These are phyloP conservation scores for Melanomma pulvis-pyrius DNA, from an alignment of 495 filamentous ascomycete genomes.

Conservation along the genomic window DNA sequence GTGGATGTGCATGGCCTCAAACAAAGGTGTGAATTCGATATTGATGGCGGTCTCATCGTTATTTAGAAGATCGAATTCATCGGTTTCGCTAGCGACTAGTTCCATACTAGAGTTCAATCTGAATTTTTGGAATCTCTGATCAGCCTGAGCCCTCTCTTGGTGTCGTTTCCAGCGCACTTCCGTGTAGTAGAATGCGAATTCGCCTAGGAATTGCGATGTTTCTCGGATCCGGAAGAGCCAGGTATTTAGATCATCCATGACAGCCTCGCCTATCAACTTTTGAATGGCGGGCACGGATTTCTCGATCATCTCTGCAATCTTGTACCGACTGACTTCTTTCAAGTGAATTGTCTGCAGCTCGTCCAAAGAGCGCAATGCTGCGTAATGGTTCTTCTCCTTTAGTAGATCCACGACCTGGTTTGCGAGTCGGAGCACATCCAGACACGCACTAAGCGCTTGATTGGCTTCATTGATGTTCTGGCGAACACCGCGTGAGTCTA, in stretches of 20 bases:
- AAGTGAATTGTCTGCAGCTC: constrained; percentile 96
- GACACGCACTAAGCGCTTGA: constrained; percentile 81
- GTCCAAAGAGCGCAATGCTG: constrained; percentile 87
- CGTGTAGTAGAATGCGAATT: constrained; percentile 96
- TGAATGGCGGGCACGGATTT: constrained; percentile 91
- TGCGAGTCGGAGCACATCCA: constrained; percentile 88
- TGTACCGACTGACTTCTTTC: constrained; percentile 88
- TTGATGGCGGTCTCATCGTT: constrained; percentile 79
- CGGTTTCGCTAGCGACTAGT: constrained; percentile 88
- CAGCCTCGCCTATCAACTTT: constrained; percentile 88
- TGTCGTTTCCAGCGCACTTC: constrained; percentile 82
- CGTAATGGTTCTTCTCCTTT: constrained; percentile 90
- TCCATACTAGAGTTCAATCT: constrained; percentile 96
- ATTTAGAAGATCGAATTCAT: constrained; percentile 91
- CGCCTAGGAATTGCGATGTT: constrained; percentile 90
- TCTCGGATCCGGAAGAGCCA: constrained; percentile 98
- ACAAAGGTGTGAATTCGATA: constrained; percentile 91
- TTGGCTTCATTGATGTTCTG: constrained; percentile 96
- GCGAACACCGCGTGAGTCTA: constrained; percentile 86
- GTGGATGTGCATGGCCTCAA: constrained; percentile 96
- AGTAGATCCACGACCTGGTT: constrained; percentile 94
- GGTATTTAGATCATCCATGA: constrained; percentile 95
- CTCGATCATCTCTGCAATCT: constrained; percentile 94
- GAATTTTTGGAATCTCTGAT: constrained; percentile 73
- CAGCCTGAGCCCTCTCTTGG: constrained; percentile 72